Conservation (phyloP, 371 early-diverging fungal species). For the Mucor irregularis region DNA sequence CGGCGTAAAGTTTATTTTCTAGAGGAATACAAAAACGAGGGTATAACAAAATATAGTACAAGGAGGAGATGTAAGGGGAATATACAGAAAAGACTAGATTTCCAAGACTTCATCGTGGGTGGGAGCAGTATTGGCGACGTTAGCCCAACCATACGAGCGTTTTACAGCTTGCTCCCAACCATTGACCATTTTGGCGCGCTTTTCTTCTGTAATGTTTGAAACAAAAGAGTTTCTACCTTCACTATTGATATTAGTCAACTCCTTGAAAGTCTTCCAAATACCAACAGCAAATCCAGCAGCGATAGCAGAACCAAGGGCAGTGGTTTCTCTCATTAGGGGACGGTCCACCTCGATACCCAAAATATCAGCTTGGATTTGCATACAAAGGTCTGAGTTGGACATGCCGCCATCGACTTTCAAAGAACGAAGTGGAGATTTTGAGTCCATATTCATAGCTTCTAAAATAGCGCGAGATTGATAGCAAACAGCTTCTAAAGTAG, state of each 20-base stretch:
- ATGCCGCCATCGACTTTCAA: conserved; percentile 96
- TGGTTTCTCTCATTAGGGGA: conserved; percentile 91
- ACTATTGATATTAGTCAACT: conserved; percentile 37
- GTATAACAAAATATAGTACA: not conserved
- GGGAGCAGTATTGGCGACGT: conserved; percentile 8
- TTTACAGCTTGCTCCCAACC: conserved; percentile 90
- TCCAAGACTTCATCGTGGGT: conserved; percentile 11
- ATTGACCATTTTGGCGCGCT: conserved; percentile 62
- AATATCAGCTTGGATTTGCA: conserved; percentile 93
- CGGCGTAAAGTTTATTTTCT: not conserved
- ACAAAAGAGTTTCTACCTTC: conserved; percentile 47
- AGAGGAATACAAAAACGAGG: not conserved
- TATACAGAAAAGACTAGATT: not conserved
- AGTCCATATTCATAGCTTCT: conserved; percentile 86
- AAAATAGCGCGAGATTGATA: conserved; percentile 90
- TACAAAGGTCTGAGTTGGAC: conserved; percentile 84
- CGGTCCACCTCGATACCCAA: conserved; percentile 82
- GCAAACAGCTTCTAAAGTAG: conserved; percentile 89
- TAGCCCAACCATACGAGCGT: conserved; percentile 69
- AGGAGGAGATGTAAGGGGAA: not conserved
- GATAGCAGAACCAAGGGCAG: conserved; percentile 93
- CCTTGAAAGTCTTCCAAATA: conserved; percentile 61
- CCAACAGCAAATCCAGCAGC: conserved; percentile 93
- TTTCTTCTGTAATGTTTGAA: conserved; percentile 45
- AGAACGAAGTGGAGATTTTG: conserved; percentile 58